Evolutionary conservation across 495 filamentous ascomycete species (phyloP), one percentile per base, ranked within the genome.

Genomic region (Bombardia bombarda): DNA sequence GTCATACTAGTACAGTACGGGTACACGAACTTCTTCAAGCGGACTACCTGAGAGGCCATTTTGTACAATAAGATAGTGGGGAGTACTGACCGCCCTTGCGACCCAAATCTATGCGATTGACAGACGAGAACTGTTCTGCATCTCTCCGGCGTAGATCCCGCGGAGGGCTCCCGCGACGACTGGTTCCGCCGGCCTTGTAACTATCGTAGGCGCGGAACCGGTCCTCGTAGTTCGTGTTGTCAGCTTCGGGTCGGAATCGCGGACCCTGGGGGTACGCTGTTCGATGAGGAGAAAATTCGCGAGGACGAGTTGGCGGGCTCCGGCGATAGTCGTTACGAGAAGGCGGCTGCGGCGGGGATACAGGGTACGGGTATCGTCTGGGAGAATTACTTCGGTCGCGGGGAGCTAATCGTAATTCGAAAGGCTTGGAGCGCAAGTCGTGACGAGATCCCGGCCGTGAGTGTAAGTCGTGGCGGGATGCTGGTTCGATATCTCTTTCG

Each of bases 301-400:
- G 50, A 3, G 53, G 47, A n/a, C 54, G 52, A 19, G 47, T 30
- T 7, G 52, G 26, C 7, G 55, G 46, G 35, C 48, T 57, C 7
- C 28, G 40, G 17, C 41, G 45, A 10, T 46, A 32, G 18, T 50
- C 32, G 7, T 48, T 40, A 33, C 23, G 43, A 40, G 47, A 40
- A 23, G 49, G 25, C 13, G 14, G 38, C 9, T 24, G 13, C n/a
- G 16, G 38, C 1, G 23, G 24, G 3, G 46, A 45, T 7, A 34
- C 33, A 7, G 46, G 49, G 23, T 40, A 25, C 30, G 40, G 7
- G 20, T 10, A 4, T 23, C 19, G n/a, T 13, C 18, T 41, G 30
- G 21, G 18, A 18, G 4, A 47, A 28, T 2, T 24, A 23, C 32
- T 16, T 38, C 17, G 10, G 42, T 21, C 32, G 21, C 4, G 3